Base-by-base conservation (phyloP, 192 early-diverging fungal species). In the Spinellus fusiger region DNA sequence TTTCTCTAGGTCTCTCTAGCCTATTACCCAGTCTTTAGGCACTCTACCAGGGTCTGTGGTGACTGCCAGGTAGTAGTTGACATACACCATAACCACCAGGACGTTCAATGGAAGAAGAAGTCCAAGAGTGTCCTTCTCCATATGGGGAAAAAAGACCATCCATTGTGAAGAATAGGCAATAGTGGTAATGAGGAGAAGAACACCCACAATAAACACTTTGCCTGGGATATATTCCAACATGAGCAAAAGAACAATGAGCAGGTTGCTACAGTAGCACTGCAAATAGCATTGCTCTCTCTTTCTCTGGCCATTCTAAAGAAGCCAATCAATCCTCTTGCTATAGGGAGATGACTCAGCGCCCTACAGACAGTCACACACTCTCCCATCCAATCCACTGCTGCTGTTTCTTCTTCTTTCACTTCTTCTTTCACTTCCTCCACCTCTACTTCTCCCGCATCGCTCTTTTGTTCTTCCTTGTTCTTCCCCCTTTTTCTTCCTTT, bases 21-120 rank as follows among this genome's bases (percentile, higher is more conserved):
- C 18, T 44, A 4, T 57, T 62, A 72, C 80, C 77, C 78, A 84
- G 12, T 73, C 54, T 0, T 65, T 44, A 25, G 93, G 91, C 13
- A 92, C 86, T 26, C 69, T 69, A 4, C 96, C 96, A 0, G 96
- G 93, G 56, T 89, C 76, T 15, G 88, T 90, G 0, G 70, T 72
- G 44, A 81, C 82, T 5, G 89, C 89, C n/a, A 92, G 73, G 55
- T 85, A 91, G 73, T 96, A 98, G 76, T 96, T 95, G 73, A 85
- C 82, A 70, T 81, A 90, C 9, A 96, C 81, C 48, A 88, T 79
- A 15, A 82, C 70, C 7, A 93, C 84, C 29, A 81, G 71, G 27
- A 89, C 44, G 74, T 98, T 91, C 73, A 96, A 91, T 12, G 87
- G 86, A 22, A 75, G 74, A 5, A 86, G 79, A 5, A 84, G 44